Evolutionary conservation across 1,284 basidiomycete genomes (phyloP).

Genomic region (Lentinula novae-zelandiae): DNA sequence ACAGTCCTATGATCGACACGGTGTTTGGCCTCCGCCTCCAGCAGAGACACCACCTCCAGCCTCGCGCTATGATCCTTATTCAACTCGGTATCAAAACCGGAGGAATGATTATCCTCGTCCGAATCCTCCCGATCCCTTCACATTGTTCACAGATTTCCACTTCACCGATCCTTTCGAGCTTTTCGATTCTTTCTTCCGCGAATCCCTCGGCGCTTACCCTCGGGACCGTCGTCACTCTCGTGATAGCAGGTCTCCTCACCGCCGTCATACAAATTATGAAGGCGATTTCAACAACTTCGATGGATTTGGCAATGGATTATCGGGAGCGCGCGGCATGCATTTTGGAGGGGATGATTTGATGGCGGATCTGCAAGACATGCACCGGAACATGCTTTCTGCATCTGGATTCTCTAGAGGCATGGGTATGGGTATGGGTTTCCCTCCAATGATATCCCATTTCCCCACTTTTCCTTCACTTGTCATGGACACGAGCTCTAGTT

Average conservation of each 20-base stretch:
- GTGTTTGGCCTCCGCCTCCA: constrained; percentile 68
- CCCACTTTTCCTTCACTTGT: constrained; percentile 3
- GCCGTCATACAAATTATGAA: constrained; percentile 17
- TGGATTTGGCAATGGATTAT: constrained; percentile 24
- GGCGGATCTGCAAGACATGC: constrained; percentile 28
- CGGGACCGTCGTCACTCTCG: constrained; percentile 17
- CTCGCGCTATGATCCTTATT: constrained; percentile 20
- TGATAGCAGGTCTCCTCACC: constrained; percentile 12
- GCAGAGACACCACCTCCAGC: constrained; percentile 29
- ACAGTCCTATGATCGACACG: constrained; percentile 65
- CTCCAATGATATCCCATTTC: constrained; percentile 17
- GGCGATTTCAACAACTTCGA: constrained; percentile 4
- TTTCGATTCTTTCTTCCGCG: constrained; percentile 66
- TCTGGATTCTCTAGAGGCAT: constrained; percentile 17
- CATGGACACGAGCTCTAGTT: constrained; percentile 12
- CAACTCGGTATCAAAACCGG: constrained; percentile 22
- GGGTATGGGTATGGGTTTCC: constrained; percentile 15
- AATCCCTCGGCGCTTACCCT: constrained; percentile 28
- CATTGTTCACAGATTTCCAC: constrained; percentile 23
- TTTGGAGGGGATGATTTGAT: constrained; percentile 27
- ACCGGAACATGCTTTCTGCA: constrained; percentile 21
- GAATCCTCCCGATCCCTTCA: constrained; percentile 22
- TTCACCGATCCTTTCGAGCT: constrained; percentile 74
- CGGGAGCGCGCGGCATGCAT: constrained; percentile 26
- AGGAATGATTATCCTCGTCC: constrained; percentile 27